Percentiles rank a stretch among this genome's conserved stretches.
Conservation (phyloP, 768 basidiomycete genomes). For the Boletus reticuloceps region DNA sequence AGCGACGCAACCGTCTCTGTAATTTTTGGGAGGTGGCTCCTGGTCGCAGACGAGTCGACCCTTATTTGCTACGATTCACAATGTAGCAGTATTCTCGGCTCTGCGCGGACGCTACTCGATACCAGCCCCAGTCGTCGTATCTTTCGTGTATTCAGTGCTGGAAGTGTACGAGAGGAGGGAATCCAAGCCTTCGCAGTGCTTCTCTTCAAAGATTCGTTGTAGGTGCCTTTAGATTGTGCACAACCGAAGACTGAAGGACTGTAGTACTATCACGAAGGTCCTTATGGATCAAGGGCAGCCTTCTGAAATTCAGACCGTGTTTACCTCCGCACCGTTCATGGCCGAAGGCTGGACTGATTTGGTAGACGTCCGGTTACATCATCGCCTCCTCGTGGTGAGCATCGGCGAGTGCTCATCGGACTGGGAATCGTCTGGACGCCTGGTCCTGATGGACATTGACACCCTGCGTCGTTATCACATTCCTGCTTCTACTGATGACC, state of each 20-base stretch:
- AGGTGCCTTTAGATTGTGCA: not conserved
- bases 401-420: conserved; percentile 1
- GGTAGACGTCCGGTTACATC: conserved; percentile 2
- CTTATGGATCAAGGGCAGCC: conserved; percentile 1
- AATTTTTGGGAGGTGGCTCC: conserved; percentile 6
- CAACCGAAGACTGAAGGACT: not conserved
- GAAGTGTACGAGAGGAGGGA: not conserved
- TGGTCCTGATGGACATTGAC: conserved; percentile 3
- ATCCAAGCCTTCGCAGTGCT: conserved; percentile 5
- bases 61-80: conserved; percentile 12
- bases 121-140: not conserved
- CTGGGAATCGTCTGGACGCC: conserved; percentile 3
- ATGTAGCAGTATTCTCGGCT: not conserved
- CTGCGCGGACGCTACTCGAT: not conserved
- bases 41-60: conserved; percentile 6
- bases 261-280: conserved; percentile 6
- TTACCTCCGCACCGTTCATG: not conserved
- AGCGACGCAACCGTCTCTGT: not conserved
- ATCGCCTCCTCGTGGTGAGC: conserved; percentile 7
- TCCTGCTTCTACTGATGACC: not conserved
- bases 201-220: conserved; percentile 1
- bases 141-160: not conserved
- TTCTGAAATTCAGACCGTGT: not conserved
- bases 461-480: conserved; percentile 6
- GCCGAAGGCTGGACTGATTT: conserved; percentile 1